These are phyloP conservation scores for Sporopachydermia lactativora DNA, from an alignment of 805 yeast genomes.

Conservation along the genomic window DNA sequence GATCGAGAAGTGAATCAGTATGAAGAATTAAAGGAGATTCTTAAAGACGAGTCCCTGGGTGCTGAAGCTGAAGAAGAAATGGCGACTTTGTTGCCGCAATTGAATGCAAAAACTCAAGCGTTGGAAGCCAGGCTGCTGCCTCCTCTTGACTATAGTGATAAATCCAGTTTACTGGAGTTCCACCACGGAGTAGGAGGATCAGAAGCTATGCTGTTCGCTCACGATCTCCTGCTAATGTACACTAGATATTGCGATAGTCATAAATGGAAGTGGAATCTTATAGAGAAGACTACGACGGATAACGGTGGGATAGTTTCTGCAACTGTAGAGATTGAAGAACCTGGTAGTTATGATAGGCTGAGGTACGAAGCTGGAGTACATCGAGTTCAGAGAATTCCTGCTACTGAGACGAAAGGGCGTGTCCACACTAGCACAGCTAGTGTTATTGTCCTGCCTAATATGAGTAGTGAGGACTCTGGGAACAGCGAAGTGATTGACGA, in stretches of 20 bases:
- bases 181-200: slow-evolving; percentile 96
- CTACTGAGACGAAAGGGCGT: slow-evolving; percentile 86
- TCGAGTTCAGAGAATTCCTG: slow-evolving; percentile 88
- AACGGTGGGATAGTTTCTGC: slow-evolving; percentile 66
- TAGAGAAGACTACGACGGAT: slow-evolving; percentile 38
- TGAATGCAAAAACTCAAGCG: slow-evolving; percentile 27
- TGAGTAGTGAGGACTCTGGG: slow-evolving; percentile 30
- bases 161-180: slow-evolving; percentile 67
- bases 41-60: slow-evolving; percentile 32
- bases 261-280: slow-evolving; percentile 51
- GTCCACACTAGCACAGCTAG: slow-evolving; percentile 96
- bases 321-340: slow-evolving; percentile 54
- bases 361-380: slow-evolving; percentile 92
- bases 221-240: slow-evolving; percentile 74
- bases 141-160: slow-evolving; percentile 59
- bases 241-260: slow-evolving; percentile 47
- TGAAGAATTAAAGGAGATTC: slow-evolving; percentile 30
- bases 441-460: slow-evolving; percentile 80
- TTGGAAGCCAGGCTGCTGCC: slow-evolving; percentile 58
- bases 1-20: slow-evolving; percentile 15
- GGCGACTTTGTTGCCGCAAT: slow-evolving; percentile 27
- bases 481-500: slow-evolving; percentile 33
- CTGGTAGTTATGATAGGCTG: slow-evolving; percentile 61
- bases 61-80: slow-evolving; percentile 55
- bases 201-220: slow-evolving; percentile 81